Conservation (phyloP, 495 filamentous ascomycete species). For the Podospora anserina region DNA sequence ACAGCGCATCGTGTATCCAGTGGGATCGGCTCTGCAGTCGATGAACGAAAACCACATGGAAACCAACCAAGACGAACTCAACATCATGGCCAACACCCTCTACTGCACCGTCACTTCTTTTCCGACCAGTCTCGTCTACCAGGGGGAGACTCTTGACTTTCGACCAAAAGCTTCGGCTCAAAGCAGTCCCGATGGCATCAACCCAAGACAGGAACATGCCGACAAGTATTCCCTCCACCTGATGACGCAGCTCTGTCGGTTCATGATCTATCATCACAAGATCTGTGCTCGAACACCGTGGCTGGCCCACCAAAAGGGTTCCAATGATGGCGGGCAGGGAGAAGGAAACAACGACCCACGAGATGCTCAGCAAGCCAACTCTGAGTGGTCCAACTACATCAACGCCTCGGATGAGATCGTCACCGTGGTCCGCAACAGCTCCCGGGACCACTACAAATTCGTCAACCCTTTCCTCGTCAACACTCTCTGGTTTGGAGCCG, state of each 20-base stretch:
- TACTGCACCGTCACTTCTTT: conserved; percentile 26
- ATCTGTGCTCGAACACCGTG: conserved; percentile 24
- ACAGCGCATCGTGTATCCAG: conserved; percentile 23
- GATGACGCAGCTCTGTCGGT: conserved; percentile 32
- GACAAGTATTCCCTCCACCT: conserved; percentile 31
- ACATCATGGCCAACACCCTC: conserved; percentile 25
- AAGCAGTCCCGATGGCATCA: not conserved
- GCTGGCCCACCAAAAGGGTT: not conserved
- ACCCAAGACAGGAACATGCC: conserved; percentile 19
- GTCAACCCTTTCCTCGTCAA: conserved; percentile 34
- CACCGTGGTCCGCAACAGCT: conserved; percentile 21
- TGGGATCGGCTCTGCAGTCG: conserved; percentile 7
- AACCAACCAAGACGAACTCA: conserved; percentile 11
- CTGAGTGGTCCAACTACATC: conserved; percentile 26
- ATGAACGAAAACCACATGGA: not conserved
- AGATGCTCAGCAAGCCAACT: not conserved
- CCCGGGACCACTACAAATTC: conserved; percentile 23
- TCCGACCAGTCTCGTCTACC: conserved; percentile 24
- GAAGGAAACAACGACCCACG: not conserved
- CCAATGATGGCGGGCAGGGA: too few relatives aligned
- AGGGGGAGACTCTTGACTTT: conserved; percentile 28
- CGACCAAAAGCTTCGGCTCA: not conserved
- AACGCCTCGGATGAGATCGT: conserved; percentile 30
- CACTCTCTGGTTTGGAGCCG: conserved; percentile 34
- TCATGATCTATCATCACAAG: conserved; percentile 36